Evolutionary conservation across 192 early-diverging fungal species (phyloP).

Genomic region (Coemansia sp.): DNA sequence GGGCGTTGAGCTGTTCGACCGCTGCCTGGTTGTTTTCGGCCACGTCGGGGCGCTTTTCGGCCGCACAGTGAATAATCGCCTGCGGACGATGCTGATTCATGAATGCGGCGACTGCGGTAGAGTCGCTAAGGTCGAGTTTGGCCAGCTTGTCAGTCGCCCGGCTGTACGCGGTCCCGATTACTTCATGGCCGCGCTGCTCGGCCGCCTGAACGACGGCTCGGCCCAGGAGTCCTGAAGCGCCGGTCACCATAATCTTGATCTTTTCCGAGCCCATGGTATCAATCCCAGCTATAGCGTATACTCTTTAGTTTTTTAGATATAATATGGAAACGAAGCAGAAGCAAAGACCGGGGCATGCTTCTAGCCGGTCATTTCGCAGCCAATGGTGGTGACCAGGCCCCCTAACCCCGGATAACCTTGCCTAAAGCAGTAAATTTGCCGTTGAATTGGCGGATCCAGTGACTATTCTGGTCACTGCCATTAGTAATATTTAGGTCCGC

Average conservation of each 20-base stretch:
- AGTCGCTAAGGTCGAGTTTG: constrained; percentile 68
- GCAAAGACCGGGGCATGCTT: too few species aligned
- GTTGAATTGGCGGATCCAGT: too few species aligned
- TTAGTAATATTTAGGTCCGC: too few species aligned
- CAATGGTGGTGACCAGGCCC: too few species aligned
- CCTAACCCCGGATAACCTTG: too few species aligned
- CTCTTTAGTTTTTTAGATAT: too few species aligned
- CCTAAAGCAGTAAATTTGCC: too few species aligned
- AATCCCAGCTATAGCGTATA: background rate
- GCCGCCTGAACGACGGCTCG: constrained; percentile 63
- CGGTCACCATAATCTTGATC: constrained; percentile 71
- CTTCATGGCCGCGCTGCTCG: constrained; percentile 53
- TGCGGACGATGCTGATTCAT: constrained; percentile 55
- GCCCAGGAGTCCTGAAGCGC: constrained; percentile 79
- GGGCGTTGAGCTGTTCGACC: constrained; percentile 64
- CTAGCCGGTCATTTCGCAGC: too few species aligned
- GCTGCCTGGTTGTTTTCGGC: constrained; percentile 63
- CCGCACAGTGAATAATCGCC: constrained; percentile 78
- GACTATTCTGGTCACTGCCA: too few species aligned
- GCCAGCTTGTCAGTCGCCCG: constrained; percentile 54
- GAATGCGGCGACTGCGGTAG: constrained; percentile 51
- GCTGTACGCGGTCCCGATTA: constrained; percentile 69
- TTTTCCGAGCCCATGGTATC: background rate
- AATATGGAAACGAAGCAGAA: too few species aligned
- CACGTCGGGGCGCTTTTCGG: constrained; percentile 80